These are phyloP conservation scores for Entomortierella parvispora DNA, from an alignment of 192 early-diverging fungal species.

Conservation along the genomic window DNA sequence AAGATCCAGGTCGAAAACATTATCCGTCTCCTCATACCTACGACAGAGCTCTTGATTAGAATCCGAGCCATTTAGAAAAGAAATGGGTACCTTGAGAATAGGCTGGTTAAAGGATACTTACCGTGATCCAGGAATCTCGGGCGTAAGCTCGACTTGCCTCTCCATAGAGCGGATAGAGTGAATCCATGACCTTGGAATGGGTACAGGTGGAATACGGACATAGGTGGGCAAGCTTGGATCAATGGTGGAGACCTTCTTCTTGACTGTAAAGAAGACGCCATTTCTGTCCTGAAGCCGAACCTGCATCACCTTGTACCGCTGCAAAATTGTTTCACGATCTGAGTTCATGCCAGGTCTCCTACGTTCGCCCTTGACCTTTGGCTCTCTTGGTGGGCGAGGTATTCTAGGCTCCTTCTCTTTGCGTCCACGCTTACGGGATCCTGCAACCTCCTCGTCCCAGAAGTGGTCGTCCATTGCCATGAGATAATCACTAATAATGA, in stretches of 20 bases:
- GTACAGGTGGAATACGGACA: conserved; percentile 85
- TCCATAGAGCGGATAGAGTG: conserved; percentile 73
- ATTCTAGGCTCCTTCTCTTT: conserved; percentile 60
- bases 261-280: conserved; percentile 87
- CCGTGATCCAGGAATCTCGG: conserved; percentile 45
- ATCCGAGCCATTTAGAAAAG: too few relatives aligned
- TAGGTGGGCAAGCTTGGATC: conserved; percentile 90
- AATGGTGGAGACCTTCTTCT: conserved; percentile 82
- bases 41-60: too few relatives aligned
- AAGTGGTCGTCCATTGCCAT: conserved; percentile 84
- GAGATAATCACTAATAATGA: conserved; percentile 72
- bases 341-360: conserved; percentile 17
- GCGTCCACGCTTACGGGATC: conserved; percentile 43
- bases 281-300: conserved; percentile 86
- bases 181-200: conserved; percentile 89
- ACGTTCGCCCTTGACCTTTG: conserved; percentile 43
- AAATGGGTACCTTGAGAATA: background rate
- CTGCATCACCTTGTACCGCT: conserved; percentile 89
- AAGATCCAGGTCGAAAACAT: conserved; percentile 60
- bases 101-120: conserved; percentile 1
- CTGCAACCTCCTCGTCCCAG: conserved; percentile 75
- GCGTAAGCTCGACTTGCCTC: conserved; percentile 20
- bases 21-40: conserved; percentile 56
- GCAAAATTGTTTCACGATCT: conserved; percentile 77
- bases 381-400: conserved; percentile 45